Evolutionary conservation across 345 rosid species (phyloP).

Genomic region (Litchi chinensis): DNA sequence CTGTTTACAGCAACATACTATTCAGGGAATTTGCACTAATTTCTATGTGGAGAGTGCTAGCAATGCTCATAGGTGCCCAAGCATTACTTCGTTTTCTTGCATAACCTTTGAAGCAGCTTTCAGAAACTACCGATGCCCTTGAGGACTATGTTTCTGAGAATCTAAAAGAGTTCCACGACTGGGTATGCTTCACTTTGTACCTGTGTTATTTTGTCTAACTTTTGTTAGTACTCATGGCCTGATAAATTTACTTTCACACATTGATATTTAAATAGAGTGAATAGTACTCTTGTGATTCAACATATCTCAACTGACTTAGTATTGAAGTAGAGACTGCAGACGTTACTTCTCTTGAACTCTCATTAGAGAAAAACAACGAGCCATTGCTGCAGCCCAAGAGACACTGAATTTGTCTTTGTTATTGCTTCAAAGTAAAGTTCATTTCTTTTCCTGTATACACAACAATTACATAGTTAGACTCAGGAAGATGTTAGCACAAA

Average conservation of each 20-base stretch:
- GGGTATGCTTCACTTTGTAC: constrained; percentile 58
- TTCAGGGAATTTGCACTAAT: constrained; percentile 95
- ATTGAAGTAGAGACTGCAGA: constrained; percentile 75
- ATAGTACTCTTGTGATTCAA: constrained; percentile 95
- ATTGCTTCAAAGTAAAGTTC: constrained; percentile 51
- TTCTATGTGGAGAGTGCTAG: constrained; percentile 98
- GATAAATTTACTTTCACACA: constrained; percentile 4
- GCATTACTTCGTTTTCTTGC: constrained; percentile 88
- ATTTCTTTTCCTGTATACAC: constrained; percentile 1
- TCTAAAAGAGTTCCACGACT: constrained; percentile 86
- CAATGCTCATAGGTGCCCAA: constrained; percentile 95
- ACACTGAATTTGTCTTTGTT: constrained; percentile 60
- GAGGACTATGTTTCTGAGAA: constrained; percentile 73
- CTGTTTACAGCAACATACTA: constrained; percentile 69
- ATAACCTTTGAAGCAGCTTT: constrained; percentile 95
- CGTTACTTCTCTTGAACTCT: constrained; percentile 60
- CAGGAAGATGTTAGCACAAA: background rate
- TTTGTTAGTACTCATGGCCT: constrained; percentile 2
- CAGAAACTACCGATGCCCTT: constrained; percentile 57
- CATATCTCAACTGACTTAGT: constrained; percentile 92
- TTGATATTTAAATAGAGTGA: constrained; percentile 52
- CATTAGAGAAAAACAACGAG: constrained; percentile 69
- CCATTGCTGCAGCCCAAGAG: constrained; percentile 65
- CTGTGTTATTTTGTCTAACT: constrained; percentile 8
- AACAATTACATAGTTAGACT: background rate